Conservation (phyloP, 176 grass and related monocot genomes). For the Hordeum marinum region DNA sequence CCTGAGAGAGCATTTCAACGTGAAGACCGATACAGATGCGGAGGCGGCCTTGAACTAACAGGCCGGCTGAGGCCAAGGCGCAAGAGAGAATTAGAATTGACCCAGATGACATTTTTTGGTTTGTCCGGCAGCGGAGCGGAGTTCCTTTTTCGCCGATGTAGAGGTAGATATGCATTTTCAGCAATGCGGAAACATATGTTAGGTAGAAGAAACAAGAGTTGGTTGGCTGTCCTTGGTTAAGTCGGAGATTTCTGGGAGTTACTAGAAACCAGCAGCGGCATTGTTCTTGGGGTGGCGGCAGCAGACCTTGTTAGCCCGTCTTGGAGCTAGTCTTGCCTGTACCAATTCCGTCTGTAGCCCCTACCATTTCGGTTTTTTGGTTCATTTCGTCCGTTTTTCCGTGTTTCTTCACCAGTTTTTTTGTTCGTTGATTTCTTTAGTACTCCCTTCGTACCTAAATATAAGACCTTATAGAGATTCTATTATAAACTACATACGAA, state of each 20-base stretch:
- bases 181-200: not conserved
- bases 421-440: too few relatives aligned
- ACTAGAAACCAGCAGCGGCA: not conserved
- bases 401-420: too few relatives aligned
- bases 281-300: too few relatives aligned
- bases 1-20: conserved; percentile 82
- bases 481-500: too few relatives aligned
- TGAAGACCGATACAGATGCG: conserved; percentile 34
- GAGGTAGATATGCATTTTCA: conserved; percentile 3
- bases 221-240: not conserved
- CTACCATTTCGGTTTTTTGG: too few relatives aligned
- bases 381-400: too few relatives aligned
- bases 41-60: conserved; percentile 28
- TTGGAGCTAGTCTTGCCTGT: not conserved
- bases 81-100: conserved; percentile 57
- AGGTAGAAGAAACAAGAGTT: not conserved
- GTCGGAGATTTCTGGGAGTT: not conserved
- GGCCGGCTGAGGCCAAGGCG: conserved; percentile 38
- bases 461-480: too few relatives aligned
- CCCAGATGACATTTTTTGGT: not conserved
- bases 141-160: not conserved
- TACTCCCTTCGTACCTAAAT: too few relatives aligned
- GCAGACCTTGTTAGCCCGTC: not conserved
- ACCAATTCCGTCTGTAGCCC: not conserved
- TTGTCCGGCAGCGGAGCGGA: not conserved